Evolutionary conservation across 2,329 filamentous ascomycete species (phyloP), one percentile per base, ranked within the genome.

Genomic region (Alternaria solani): DNA sequence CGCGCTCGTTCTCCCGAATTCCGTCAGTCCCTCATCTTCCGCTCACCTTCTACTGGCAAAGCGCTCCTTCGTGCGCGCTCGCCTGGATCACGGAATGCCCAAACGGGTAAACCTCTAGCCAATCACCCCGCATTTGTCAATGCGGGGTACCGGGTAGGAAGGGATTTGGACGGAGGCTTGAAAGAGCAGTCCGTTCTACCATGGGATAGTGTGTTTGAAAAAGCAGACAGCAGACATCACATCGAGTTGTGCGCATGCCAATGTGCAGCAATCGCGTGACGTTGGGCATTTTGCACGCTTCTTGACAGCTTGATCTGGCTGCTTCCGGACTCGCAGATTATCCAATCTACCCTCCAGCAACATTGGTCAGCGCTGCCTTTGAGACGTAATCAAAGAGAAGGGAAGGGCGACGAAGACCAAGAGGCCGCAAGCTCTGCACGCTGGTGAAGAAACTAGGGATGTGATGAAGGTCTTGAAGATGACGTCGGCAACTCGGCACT

Each of bases 91-190:
- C 68, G 68, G 66, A 47, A 58, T 69, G 56, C 71, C 67, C 9
- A 30, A 71, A 67, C 11, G 3, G 66, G 71, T 55, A 70, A 68
- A 52, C 56, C 65, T 55, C 7, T 3, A 46, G 63, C 44, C 48
- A 52, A 71, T 69, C 67, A 66, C 70, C 69, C 70, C 67, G 67
- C 67, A 68, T 51, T 16, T 11, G 20, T 20, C 0, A 39, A 57
- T 62, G 66, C 64, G 67, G 68, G 67, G 67, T 67, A 69, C 47
- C 16, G 39, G 26, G 30, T 55, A 41, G 34, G 18, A 36, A 20
- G 20, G 34, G 16, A 41, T 43, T n/a, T 52, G 8, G 53, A 28
- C 20, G 36, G n/a, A 20, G 36, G n/a, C 42, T 46, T 46, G 25
- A 16, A 2, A 46, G 9, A 16, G 16, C 46, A 30, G 26, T 8